Base-by-base conservation (phyloP, 1,139 yeast genomes). In the Candida sp. region DNA sequence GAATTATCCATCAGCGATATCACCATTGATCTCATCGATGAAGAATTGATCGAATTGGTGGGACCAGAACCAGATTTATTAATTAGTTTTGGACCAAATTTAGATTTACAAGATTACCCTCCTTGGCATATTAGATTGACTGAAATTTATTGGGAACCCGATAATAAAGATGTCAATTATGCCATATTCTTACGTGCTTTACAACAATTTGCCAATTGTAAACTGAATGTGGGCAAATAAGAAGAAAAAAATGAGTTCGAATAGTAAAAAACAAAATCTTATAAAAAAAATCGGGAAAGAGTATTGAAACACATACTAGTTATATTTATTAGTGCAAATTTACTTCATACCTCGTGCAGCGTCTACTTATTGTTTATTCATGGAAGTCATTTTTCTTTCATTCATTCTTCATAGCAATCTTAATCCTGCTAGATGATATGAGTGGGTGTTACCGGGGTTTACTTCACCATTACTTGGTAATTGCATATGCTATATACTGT, bases 51-150 rank as follows among this genome's bases (percentile, higher is more conserved):
- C 32, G 88, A 82, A 53, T 70, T 89, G 44, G 95, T 90, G 23
- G 93, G 97, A 3, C 77, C 75, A 9, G 99, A 95, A 61, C 99
- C 99, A 0, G 99, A 95, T 60, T 71, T 93, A 50, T 71, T 93
- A 43, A 73, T 95, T 36, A 69, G 87, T 44, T 93, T 93, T 63
- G 89, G 90, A n/a, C 96, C 97, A 7, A 72, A 73, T 15, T 72
- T 93, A 50, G 95, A 90, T 60, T 75, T 95, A 43, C 96, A 90
- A 62, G 97, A 96, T 29, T 95, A 84, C 62, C 98, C 99, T 19
- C 99, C 99, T 22, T 93, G 99, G 99, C 98, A 93, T 58, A 81
- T 90, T 36, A 76, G 99, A 49, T 77, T 95, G 45, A 79, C 91
- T 7, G 99, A 93, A 58, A 81, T 93, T 55, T 91, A 85, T 66